phyloP scores from a whole-genome alignment of 306 rosid genomes.

The Leucaena leucocephala region DNA sequence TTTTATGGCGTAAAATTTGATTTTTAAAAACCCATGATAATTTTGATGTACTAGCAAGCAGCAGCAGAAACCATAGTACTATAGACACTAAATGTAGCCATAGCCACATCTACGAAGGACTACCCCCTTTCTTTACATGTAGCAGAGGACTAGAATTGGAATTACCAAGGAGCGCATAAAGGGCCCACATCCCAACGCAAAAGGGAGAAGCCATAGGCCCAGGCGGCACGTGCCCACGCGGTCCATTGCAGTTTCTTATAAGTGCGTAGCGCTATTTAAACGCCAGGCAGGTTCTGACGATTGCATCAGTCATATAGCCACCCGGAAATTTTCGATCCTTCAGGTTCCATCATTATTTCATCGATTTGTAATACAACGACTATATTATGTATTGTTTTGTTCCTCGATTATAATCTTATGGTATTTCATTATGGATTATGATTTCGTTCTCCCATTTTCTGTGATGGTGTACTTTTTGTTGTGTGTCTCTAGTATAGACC shows the following conservation, averaged over 20 bases:
- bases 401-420: background rate
- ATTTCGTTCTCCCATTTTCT: background rate
- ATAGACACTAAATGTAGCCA: too few species aligned
- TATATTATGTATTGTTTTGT: background rate
- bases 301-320: background rate
- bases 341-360: constrained; percentile 29
- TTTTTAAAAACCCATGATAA: background rate
- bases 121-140: background rate
- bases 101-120: too few species aligned
- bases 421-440: background rate
- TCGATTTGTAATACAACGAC: background rate
- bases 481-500: background rate
- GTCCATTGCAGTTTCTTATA: background rate
- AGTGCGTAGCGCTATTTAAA: constrained; percentile 14
- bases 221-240: background rate
- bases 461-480: background rate
- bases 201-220: background rate
- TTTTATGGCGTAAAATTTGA: background rate
- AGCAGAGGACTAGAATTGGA: background rate
- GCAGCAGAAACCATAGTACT: too few species aligned
- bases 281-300: background rate
- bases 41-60: too few species aligned
- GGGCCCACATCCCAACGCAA: constrained; percentile 19
- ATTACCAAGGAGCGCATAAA: background rate
- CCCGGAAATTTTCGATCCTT: constrained; percentile 25